Base-by-base conservation (phyloP, 2,329 filamentous ascomycete species). In the Beauveria bassiana region DNA sequence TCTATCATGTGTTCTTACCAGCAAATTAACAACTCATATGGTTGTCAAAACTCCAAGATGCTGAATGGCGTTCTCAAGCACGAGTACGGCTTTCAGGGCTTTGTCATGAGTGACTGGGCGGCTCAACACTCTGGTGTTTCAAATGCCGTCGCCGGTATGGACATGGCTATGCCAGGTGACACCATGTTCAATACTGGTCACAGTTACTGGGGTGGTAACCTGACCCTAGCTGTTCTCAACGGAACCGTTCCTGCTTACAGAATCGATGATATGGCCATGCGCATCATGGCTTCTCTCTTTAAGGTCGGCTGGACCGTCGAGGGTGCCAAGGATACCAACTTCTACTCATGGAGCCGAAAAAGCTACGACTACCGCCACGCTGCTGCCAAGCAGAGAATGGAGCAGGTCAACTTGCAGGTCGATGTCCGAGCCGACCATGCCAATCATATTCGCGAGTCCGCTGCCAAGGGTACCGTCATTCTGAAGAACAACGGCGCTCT, bases 121-220 rank as follows among this genome's bases (percentile, higher is more conserved):
- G 90, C 88, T 5, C 88, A 91, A 68, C 88, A 93, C 68, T 78
- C 84, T 3, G 88, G 88, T 65, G 86, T 83, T 5, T 77, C 84
- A 28, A 83, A 81, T 42, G 87, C 89, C 3, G 78, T 85, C 43
- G 88, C 89, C 24, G 91, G 90, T 45, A 78, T 95, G 26, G 91
- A 96, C 72, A 92, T 95, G 89, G 82, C 82, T n/a, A 95, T 95
- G 91, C 89, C 89, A 1, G 90, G 91, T 60, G 93, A 97, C 70
- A 89, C 89, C 1, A 66, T 76, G 22, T 96, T 97, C 76, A 85
- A 89, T 73, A 85, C 82, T 4, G 89, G 89, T 7, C 73, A 75
- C 56, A 88, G 87, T 20, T 96, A 81, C 79, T 96, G 90, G 89
- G 93, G 93, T 10, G 78, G 86, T 31, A 98, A 98, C 74, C 74